Percentiles rank a stretch among this genome's conserved stretches.
Conservation (phyloP, 2,329 filamentous ascomycete species). For the Neopestalotiopsis sp. region DNA sequence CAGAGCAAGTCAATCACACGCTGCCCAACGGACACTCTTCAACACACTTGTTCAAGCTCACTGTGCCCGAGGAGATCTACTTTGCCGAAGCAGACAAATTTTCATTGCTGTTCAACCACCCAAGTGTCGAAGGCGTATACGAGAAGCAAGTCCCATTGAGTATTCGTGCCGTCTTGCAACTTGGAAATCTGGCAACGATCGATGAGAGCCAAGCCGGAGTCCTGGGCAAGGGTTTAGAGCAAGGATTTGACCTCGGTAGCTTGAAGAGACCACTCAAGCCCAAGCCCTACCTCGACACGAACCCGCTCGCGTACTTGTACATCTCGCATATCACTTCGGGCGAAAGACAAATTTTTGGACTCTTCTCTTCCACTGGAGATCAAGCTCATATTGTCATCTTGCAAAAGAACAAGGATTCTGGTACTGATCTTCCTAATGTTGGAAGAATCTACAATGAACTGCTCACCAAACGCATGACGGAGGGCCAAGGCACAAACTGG, state of each 20-base stretch:
- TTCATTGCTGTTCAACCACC: slow-evolving; percentile 82
- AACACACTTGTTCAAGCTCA: slow-evolving; percentile 91
- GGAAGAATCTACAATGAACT: slow-evolving; percentile 86
- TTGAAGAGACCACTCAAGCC: slow-evolving; percentile 71
- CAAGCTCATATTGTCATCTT: slow-evolving; percentile 90
- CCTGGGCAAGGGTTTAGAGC: slow-evolving; percentile 88
- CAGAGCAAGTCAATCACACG: slow-evolving; percentile 92
- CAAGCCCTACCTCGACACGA: slow-evolving; percentile 74
- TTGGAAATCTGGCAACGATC: slow-evolving; percentile 92
- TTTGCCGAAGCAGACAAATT: slow-evolving; percentile 85
- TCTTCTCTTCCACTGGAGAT: slow-evolving; percentile 83
- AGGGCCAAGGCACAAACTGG: slow-evolving; percentile 72
- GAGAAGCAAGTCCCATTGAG: slow-evolving; percentile 91
- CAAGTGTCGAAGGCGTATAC: slow-evolving; percentile 96
- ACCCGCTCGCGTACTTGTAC: slow-evolving; percentile 82
- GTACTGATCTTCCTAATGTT: slow-evolving; percentile 86
- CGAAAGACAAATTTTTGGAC: slow-evolving; percentile 88
- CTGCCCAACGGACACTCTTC: slow-evolving; percentile 95
- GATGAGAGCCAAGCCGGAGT: slow-evolving; percentile 90
- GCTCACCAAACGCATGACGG: slow-evolving; percentile 67
- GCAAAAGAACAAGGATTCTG: slow-evolving; percentile 77
- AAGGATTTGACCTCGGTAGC: slow-evolving; percentile 86
- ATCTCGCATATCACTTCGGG: slow-evolving; percentile 91
- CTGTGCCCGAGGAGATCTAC: slow-evolving; percentile 86
- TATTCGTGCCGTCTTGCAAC: slow-evolving; percentile 82